A percentile compares a stretch with the other conserved stretches of the same genome.
These are phyloP conservation scores for Mycena sp. DNA, from an alignment of 1,284 basidiomycete species.

Conservation along the genomic window DNA sequence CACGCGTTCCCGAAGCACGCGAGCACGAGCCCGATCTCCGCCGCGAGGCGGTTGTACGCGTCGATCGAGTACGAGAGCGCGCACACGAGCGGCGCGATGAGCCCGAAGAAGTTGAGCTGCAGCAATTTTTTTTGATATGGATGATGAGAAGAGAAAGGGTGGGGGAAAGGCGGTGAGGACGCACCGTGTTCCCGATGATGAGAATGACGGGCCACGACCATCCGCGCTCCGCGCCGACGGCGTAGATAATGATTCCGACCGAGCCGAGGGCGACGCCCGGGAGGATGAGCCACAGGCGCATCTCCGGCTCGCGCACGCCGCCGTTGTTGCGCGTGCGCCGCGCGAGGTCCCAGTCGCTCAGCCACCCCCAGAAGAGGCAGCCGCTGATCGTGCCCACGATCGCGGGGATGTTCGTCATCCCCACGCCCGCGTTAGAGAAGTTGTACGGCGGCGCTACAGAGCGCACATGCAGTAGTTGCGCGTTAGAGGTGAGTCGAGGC, in stretches of 20 bases:
- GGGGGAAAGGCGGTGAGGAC: background rate
- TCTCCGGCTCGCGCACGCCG: constrained; percentile 20
- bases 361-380: constrained; percentile 15
- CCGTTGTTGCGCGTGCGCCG: constrained; percentile 21
- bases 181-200: constrained; percentile 8
- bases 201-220: constrained; percentile 18
- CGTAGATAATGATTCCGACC: constrained; percentile 15
- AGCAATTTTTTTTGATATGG: background rate
- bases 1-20: constrained; percentile 18
- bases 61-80: constrained; percentile 21
- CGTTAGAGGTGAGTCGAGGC: no score
- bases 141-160: no score
- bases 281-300: constrained; percentile 17
- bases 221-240: constrained; percentile 15
- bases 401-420: constrained; percentile 13
- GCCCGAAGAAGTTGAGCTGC: constrained; percentile 19
- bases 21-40: constrained; percentile 14
- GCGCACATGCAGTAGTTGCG: background rate
- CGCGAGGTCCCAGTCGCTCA: constrained; percentile 21
- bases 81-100: constrained; percentile 17
- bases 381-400: constrained; percentile 11
- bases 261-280: constrained; percentile 4
- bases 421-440: constrained; percentile 13
- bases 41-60: constrained; percentile 21
- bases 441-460: constrained; percentile 9